These are phyloP conservation scores for Citrus sinensis DNA, from an alignment of 345 rosid species.

Conservation along the genomic window DNA sequence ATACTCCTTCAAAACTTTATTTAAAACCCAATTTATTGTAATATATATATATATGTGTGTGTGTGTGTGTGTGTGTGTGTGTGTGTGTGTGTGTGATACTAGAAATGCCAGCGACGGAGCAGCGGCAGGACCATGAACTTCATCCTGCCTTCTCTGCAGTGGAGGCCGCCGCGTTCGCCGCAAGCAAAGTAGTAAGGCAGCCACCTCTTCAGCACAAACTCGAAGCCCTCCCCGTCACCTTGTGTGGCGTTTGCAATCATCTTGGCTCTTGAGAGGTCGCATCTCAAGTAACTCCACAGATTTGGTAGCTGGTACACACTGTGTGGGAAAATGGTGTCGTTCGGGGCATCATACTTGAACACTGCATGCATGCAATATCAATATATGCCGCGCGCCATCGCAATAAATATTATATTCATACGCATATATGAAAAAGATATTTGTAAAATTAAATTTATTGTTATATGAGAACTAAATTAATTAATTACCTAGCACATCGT, in stretches of 20 bases:
- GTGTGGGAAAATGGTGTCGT: conserved; percentile 42
- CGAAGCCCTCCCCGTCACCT: conserved; percentile 60
- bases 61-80: no score
- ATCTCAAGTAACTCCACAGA: conserved; percentile 39
- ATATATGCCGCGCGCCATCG: no score
- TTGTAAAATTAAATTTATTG: background rate
- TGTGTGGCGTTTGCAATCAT: conserved; percentile 47
- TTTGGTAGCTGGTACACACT: conserved; percentile 60
- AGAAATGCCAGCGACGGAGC: conserved; percentile 25
- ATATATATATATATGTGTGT: no score
- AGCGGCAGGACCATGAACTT: conserved; percentile 56
- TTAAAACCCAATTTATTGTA: no score
- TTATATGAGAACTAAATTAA: background rate
- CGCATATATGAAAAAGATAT: no score
- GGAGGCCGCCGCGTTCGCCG: conserved; percentile 55
- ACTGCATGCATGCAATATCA: conserved; percentile 35
- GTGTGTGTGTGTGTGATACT: background rate
- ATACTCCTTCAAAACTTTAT: no score
- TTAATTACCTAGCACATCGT: conserved; percentile 57
- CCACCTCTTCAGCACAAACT: conserved; percentile 43
- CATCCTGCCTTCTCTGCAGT: conserved; percentile 66
- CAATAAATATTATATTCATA: no score
- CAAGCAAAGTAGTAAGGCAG: conserved; percentile 64
- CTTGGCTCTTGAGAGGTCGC: conserved; percentile 48
- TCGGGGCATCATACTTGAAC: conserved; percentile 62